Base-by-base conservation (phyloP, 805 yeast genomes). In the Wickerhamomyces bovis region DNA sequence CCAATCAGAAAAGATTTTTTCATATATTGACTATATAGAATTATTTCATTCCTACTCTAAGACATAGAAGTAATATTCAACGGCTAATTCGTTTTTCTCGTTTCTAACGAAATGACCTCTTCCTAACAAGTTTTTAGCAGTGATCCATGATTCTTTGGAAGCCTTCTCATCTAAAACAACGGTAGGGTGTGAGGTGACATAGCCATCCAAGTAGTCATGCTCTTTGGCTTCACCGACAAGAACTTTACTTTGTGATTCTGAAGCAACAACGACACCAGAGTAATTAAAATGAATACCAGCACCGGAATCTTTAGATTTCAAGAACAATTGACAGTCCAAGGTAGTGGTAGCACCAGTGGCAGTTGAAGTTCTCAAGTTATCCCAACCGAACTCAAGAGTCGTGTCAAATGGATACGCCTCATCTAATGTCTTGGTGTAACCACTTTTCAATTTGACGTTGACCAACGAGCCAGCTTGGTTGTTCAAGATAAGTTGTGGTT, bases 91-190 rank as follows among this genome's bases (percentile, higher is more conserved):
- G 19, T 76, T 80, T 7, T 66, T 56, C 4, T 60, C 67, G 50
- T 74, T 76, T 54, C 81, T 70, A 42, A 75, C 57, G 55, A 80
- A 80, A 48, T 83, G 70, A 30, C 88, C 87, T 58, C 73, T 77
- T 19, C 84, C 87, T 20, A 78, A 42, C 47, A 79, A 67, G 53
- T 70, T 75, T 58, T 74, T 72, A 41, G 64, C 58, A 39, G 65
- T 52, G 16, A 73, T 72, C 88, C 88, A 81, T 52, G 68, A 60
- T 56, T 74, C 76, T 15, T 65, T 72, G 36, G 65, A 71, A 35
- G 70, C 69, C 20, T 58, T 63, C 13, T 66, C 70, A 49, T 71
- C 77, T 18, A 78, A 59, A 41, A 60, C 55, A 52, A 78, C 65
- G 13, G 56, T 59, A 20, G 83, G 82, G 56, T 68, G 74, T 53